Evolutionary conservation across 768 basidiomycete species (phyloP).

Genomic region (Pisolithus marmoratus): DNA sequence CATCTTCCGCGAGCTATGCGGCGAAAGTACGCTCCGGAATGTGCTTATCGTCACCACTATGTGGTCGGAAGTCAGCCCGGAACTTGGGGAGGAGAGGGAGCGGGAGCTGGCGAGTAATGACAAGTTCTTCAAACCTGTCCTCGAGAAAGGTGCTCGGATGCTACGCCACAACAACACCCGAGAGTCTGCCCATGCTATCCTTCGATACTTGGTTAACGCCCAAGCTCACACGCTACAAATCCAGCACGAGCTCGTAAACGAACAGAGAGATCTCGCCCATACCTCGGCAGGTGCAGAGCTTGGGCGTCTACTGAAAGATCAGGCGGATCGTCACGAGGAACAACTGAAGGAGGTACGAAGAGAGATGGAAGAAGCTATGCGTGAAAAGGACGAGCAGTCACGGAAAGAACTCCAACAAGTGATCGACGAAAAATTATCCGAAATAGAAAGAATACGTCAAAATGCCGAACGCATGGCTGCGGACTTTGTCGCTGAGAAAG

Average conservation of each 20-base stretch:
- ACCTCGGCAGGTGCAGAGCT: slow-evolving; percentile 52
- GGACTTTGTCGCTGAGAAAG: background rate
- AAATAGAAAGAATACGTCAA: slow-evolving; percentile 66
- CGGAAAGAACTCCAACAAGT: slow-evolving; percentile 76
- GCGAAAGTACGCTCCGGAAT: slow-evolving; percentile 41
- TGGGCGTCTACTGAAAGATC: slow-evolving; percentile 41
- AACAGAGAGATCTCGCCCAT: slow-evolving; percentile 41
- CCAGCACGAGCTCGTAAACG: slow-evolving; percentile 50
- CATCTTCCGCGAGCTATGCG: slow-evolving; percentile 50
- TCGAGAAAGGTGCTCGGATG: slow-evolving; percentile 43
- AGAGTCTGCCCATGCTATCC: slow-evolving; percentile 36
- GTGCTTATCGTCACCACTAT: slow-evolving; percentile 51
- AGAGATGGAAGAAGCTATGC: slow-evolving; percentile 43
- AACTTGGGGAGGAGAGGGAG: slow-evolving; percentile 39
- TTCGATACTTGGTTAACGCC: slow-evolving; percentile 37
- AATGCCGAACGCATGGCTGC: background rate
- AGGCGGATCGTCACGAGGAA: slow-evolving; percentile 40
- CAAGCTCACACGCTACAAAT: slow-evolving; percentile 43
- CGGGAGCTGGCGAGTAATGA: slow-evolving; percentile 35
- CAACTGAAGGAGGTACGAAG: slow-evolving; percentile 42
- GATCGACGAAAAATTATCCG: slow-evolving; percentile 89
- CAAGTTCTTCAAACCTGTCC: slow-evolving; percentile 47
- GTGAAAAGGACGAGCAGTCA: slow-evolving; percentile 47
- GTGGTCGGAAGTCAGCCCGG: slow-evolving; percentile 41
- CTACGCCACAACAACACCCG: slow-evolving; percentile 37